Evolutionary conservation across 2,329 filamentous ascomycete genomes (phyloP).

Genomic region (Macrophomina tecta): DNA sequence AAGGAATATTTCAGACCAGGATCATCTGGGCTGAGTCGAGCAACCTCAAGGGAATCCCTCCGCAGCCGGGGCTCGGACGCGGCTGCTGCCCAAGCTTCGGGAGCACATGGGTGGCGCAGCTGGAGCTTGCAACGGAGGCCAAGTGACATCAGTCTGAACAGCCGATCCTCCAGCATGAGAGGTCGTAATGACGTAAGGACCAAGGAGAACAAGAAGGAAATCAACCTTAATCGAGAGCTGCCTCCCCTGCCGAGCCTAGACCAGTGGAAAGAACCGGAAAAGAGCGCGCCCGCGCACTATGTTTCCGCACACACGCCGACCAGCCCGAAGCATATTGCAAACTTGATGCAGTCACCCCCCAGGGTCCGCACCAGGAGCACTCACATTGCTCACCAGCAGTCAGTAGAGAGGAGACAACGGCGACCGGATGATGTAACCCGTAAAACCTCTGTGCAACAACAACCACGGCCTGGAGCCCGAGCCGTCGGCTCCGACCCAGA

Average conservation of each 20-base stretch:
- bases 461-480: not conserved
- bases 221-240: constrained; percentile 55
- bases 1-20: constrained; percentile 51
- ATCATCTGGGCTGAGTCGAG: constrained; percentile 38
- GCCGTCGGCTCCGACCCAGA: constrained; percentile 6
- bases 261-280: constrained; percentile 39
- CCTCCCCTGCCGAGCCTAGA: constrained; percentile 56
- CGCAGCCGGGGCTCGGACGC: constrained; percentile 29
- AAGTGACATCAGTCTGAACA: constrained; percentile 41
- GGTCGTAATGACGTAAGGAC: constrained; percentile 34
- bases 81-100: constrained; percentile 28
- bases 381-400: constrained; percentile 18
- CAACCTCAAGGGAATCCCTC: constrained; percentile 44
- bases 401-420: constrained; percentile 10
- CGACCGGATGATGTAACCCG: constrained; percentile 2
- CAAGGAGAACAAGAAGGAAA: constrained; percentile 39
- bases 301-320: constrained; percentile 17
- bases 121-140: constrained; percentile 45
- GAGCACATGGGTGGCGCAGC: constrained; percentile 44
- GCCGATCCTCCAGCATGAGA: constrained; percentile 23
- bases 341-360: constrained; percentile 29
- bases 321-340: constrained; percentile 29
- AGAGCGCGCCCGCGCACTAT: constrained; percentile 29
- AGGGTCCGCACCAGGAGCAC: constrained; percentile 13
- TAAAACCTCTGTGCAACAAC: not conserved